Conservation (phyloP, 306 rosid species). For the Ormosia semicastrata region DNA sequence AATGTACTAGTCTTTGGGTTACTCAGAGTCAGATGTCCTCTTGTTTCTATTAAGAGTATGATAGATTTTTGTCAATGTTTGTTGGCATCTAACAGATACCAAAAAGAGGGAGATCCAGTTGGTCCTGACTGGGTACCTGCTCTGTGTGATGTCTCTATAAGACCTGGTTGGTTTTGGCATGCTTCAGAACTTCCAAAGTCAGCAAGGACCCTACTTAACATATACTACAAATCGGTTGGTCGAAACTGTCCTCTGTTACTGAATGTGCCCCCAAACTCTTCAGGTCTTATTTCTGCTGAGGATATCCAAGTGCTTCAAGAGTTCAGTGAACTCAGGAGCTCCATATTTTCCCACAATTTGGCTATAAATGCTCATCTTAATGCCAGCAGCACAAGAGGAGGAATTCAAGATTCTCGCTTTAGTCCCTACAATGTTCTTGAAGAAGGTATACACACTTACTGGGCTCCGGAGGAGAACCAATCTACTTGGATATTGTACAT, state of each 20-base stretch:
- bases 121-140: constrained; percentile 89
- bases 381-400: constrained; percentile 77
- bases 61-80: constrained; percentile 10
- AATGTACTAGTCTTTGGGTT: not conserved
- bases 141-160: constrained; percentile 84
- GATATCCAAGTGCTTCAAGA: constrained; percentile 81
- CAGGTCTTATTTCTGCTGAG: constrained; percentile 84
- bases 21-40: no score
- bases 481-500: constrained; percentile 55
- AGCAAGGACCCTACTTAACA: constrained; percentile 68
- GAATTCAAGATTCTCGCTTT: constrained; percentile 45
- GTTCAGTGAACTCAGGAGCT: constrained; percentile 57
- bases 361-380: constrained; percentile 49
- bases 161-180: constrained; percentile 98
- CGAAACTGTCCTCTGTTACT: constrained; percentile 75
- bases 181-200: constrained; percentile 78
- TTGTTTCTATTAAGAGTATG: not conserved
- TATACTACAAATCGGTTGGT: constrained; percentile 81
- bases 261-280: constrained; percentile 88
- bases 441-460: constrained; percentile 69
- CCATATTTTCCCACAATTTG: constrained; percentile 73
- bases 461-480: constrained; percentile 79
- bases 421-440: constrained; percentile 58
- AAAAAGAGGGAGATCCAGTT: constrained; percentile 57
- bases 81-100: constrained; percentile 55